Percentiles rank a stretch among this genome's conserved stretches.
Conservation (phyloP, 108 stramenopile species). For the Epipyxis sp. region DNA sequence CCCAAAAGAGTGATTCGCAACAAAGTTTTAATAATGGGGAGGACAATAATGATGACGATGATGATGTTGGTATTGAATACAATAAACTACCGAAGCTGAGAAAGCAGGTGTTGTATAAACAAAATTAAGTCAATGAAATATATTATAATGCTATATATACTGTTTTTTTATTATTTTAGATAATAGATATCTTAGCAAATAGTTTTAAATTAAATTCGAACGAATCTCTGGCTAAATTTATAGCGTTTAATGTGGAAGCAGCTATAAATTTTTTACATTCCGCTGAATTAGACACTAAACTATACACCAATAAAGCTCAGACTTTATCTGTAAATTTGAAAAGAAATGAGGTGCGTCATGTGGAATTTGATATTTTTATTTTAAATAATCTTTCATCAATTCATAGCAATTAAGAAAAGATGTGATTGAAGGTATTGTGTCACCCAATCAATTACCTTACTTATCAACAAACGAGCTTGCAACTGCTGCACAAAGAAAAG, state of each 20-base stretch:
- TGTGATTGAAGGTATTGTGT: background rate
- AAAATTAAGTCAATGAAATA: too few species aligned
- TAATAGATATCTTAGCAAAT: too few species aligned
- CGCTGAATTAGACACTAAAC: background rate
- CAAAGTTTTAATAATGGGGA: too few species aligned
- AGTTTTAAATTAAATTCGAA: too few species aligned
- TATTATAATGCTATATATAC: too few species aligned
- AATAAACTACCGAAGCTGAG: too few species aligned
- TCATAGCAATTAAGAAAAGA: constrained; percentile 33
- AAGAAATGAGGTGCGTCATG: constrained; percentile 48
- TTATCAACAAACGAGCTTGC: constrained; percentile 22
- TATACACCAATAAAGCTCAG: constrained; percentile 42
- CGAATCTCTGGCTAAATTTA: background rate
- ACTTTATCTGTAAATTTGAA: constrained; percentile 47
- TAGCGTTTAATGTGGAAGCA: background rate
- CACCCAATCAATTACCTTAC: background rate
- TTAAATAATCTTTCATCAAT: background rate
- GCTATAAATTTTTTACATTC: background rate
- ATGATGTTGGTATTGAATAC: too few species aligned
- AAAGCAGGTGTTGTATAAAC: too few species aligned
- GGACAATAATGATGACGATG: too few species aligned
- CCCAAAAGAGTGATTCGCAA: too few species aligned
- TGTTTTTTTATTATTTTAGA: too few species aligned
- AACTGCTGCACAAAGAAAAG: background rate
- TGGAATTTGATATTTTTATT: too few species aligned